Evolutionary conservation across 164 flowering plant species (phyloP), one percentile per base, ranked within the genome.

Genomic region (Chloranthus sessilifolius): DNA sequence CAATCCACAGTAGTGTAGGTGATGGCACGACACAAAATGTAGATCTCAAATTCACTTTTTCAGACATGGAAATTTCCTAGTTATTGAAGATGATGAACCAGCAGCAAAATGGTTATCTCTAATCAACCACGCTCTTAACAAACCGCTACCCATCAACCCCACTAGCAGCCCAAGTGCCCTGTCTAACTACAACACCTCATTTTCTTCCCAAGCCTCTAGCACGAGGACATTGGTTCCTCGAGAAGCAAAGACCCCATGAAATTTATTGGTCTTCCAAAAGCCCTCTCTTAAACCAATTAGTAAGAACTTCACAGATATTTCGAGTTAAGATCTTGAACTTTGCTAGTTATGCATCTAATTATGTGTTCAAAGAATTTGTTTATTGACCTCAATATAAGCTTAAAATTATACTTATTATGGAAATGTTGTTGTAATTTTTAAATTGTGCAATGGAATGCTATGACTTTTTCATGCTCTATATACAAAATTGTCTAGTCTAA

Each of bases 11-110:
- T n/a, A n/a, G n/a, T n/a, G n/a, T n/a, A n/a, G n/a, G n/a, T n/a
- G n/a, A n/a, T n/a, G n/a, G n/a, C n/a, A n/a, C n/a, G n/a, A n/a
- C n/a, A n/a, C n/a, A n/a, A n/a, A n/a, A n/a, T n/a, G n/a, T n/a
- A n/a, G n/a, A n/a, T n/a, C n/a, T n/a, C n/a, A n/a, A n/a, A n/a
- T n/a, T n/a, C n/a, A n/a, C n/a, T n/a, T n/a, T n/a, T n/a, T n/a
- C n/a, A n/a, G n/a, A n/a, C n/a, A n/a, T 45, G 96, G 96, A 52
- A 88, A 88, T 62, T 90, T 88, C 20, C 72, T 88, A n/a, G 96
- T 82, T 4, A 53, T 79, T 33, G 94, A 88, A 67, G 96, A 88
- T 54, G 80, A 68, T 53, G 88, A 80, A 43, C 87, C 96, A 23
- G 94, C 94, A 1, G 80, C 77, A 16, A 88, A 66, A 61, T 88